phyloP scores from a whole-genome alignment of 805 yeast genomes.

The Isabelozyma pseudorhagii region DNA sequence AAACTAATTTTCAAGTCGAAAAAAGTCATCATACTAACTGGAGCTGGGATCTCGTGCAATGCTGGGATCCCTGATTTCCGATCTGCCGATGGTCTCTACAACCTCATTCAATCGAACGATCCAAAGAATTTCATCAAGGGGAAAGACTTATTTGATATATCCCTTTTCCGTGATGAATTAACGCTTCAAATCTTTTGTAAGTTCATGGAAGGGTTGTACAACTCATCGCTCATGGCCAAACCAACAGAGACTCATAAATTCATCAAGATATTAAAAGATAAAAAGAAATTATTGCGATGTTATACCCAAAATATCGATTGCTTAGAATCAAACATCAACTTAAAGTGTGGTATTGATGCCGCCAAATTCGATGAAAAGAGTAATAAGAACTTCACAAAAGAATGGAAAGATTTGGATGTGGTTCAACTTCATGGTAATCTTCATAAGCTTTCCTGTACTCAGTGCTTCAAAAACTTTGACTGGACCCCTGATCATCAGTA shows the following conservation, averaged over 20 bases:
- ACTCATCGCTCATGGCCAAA: slow-evolving; percentile 58
- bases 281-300: slow-evolving; percentile 71
- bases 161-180: slow-evolving; percentile 66
- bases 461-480: slow-evolving; percentile 52
- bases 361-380: slow-evolving; percentile 20
- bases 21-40: slow-evolving; percentile 71
- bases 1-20: slow-evolving; percentile 49
- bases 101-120: slow-evolving; percentile 59
- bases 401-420: slow-evolving; percentile 68
- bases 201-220: slow-evolving; percentile 80
- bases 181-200: slow-evolving; percentile 76
- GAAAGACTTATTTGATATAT: slow-evolving; percentile 85
- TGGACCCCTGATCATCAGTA: slow-evolving; percentile 60
- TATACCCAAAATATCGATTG: slow-evolving; percentile 96
- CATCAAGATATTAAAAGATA: slow-evolving; percentile 56
- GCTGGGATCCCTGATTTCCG: slow-evolving; percentile 98
- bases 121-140: slow-evolving; percentile 72
- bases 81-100: slow-evolving; percentile 78
- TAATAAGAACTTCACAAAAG: slow-evolving; percentile 24
- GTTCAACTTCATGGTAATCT: slow-evolving; percentile 91
- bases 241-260: slow-evolving; percentile 87
- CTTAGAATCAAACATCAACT: slow-evolving; percentile 63
- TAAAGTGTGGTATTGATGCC: slow-evolving; percentile 53
- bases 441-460: slow-evolving; percentile 71
- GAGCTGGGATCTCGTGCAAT: slow-evolving; percentile 95